A percentile compares a stretch with the other conserved stretches of the same genome.
These are phyloP conservation scores for Suillus plorans DNA, from an alignment of 768 basidiomycete genomes.

Conservation along the genomic window DNA sequence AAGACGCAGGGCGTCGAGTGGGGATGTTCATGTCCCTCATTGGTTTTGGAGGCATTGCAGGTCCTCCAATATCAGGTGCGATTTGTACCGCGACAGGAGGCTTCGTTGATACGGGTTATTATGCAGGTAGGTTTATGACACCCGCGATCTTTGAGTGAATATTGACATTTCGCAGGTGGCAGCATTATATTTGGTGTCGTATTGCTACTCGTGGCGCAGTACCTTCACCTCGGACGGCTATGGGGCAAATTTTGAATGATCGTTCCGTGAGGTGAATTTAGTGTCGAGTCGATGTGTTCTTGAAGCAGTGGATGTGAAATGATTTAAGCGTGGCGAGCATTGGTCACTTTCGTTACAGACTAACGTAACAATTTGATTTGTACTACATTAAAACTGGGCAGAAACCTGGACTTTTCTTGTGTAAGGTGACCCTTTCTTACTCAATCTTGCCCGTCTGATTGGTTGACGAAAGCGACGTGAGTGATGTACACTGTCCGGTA, in stretches of 20 bases:
- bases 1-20: constrained; percentile 62
- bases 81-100: constrained; percentile 53
- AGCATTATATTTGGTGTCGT: constrained; percentile 40
- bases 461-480: background rate
- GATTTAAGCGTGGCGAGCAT: background rate
- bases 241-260: constrained; percentile 32
- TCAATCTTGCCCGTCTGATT: background rate
- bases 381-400: background rate
- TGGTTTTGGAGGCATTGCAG: constrained; percentile 61
- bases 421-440: too few species aligned
- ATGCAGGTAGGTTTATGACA: constrained; percentile 34
- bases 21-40: constrained; percentile 65
- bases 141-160: background rate
- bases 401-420: background rate
- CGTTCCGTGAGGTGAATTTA: background rate
- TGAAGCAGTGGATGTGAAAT: background rate
- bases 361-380: background rate
- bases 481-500: background rate
- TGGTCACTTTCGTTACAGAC: background rate
- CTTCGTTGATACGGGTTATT: constrained; percentile 38
- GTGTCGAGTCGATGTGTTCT: background rate
- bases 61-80: constrained; percentile 74
- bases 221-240: constrained; percentile 39
- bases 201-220: constrained; percentile 39
- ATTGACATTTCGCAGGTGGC: constrained; percentile 27